These are phyloP conservation scores for Diaporthe destruens DNA, from an alignment of 2,329 filamentous ascomycete genomes.

Conservation along the genomic window DNA sequence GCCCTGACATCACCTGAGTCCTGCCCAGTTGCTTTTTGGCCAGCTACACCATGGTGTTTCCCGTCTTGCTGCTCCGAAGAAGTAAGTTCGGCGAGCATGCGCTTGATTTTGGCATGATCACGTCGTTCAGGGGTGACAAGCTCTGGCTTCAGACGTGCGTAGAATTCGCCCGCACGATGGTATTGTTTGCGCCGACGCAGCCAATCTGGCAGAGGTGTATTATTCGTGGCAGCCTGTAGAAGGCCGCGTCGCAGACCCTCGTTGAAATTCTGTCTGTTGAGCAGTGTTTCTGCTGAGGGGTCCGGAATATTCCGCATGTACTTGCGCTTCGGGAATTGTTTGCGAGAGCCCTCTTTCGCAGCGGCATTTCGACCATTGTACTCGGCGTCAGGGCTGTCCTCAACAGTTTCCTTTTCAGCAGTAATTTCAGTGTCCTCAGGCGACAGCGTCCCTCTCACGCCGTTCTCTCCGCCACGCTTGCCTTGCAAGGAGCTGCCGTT, in stretches of 20 bases:
- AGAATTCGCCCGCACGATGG: constrained; percentile 11
- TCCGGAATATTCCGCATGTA: neutral
- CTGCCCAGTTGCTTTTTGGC: neutral
- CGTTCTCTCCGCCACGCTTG: neutral
- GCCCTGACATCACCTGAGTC: neutral
- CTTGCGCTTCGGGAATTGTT: neutral
- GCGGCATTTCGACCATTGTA: neutral
- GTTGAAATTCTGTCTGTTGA: neutral
- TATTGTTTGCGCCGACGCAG: constrained; percentile 6
- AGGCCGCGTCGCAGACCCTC: constrained; percentile 7
- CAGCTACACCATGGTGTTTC: neutral
- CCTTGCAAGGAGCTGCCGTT: neutral
- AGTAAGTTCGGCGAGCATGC: constrained; percentile 19
- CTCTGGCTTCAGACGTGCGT: constrained; percentile 9
- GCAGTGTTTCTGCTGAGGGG: constrained; percentile 7
- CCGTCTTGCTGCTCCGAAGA: constrained; percentile 1
- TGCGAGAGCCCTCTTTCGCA: neutral
- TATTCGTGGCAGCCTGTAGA: constrained; percentile 2
- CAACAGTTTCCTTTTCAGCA: neutral
- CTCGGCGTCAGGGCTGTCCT: neutral
- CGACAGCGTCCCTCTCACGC: neutral
- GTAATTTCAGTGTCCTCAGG: neutral
- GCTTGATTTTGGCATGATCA: constrained; percentile 18
- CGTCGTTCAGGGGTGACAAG: neutral
- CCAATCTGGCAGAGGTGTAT: constrained; percentile 15